Conservation (phyloP, 805 yeast species). For the Vanderwaltozyma verrucispora region DNA sequence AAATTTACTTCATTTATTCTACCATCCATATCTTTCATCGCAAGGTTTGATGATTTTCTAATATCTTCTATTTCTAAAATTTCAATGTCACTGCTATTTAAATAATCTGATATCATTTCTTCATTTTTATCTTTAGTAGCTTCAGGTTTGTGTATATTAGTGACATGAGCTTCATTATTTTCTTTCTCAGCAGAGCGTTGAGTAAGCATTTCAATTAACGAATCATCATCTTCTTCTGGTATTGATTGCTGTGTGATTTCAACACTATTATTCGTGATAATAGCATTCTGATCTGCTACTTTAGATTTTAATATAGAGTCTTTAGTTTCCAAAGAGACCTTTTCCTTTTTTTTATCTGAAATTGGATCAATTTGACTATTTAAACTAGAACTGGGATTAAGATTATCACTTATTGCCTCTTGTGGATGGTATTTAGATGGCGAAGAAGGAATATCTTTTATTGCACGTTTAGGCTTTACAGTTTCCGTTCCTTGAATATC, state of each 20-base stretch:
- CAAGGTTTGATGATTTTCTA: too few relatives aligned
- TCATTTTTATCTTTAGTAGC: neutral
- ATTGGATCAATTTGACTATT: too few relatives aligned
- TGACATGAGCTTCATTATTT: neutral
- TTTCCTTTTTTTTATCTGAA: too few relatives aligned
- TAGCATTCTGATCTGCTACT: too few relatives aligned
- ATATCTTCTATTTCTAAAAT: too few relatives aligned
- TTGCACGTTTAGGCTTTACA: constrained; percentile 4
- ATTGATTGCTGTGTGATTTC: too few relatives aligned
- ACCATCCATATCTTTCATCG: neutral
- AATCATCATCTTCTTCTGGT: constrained; percentile 18
- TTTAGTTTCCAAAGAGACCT: too few relatives aligned
- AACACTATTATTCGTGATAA: too few relatives aligned
- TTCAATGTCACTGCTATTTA: neutral
- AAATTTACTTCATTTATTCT: neutral
- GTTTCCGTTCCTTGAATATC: constrained; percentile 19
- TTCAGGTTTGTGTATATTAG: neutral
- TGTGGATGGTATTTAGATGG: constrained; percentile 11
- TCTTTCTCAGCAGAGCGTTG: constrained; percentile 8
- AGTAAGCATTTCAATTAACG: constrained; percentile 19
- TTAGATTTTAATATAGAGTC: too few relatives aligned
- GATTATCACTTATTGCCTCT: too few relatives aligned
- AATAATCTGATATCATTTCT: constrained; percentile 1
- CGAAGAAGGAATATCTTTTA: constrained; percentile 21
- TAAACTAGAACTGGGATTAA: too few relatives aligned